Conservation (phyloP, 306 rosid genomes). For the peach (Prunus persica) region Prunus_persica_NCBIv2 NC_034010.1:27703501-27704000, state of each 20-base stretch:
- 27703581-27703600: constrained; percentile 50
- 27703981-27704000: constrained; percentile 24
- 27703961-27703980: constrained; percentile 30
- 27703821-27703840: constrained; percentile 18
- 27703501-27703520: constrained; percentile 12
- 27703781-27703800: constrained; percentile 17
- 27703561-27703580: constrained; percentile 10
- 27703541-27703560: constrained; percentile 22
- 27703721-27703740: constrained; percentile 1
- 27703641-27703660: constrained; percentile 58
- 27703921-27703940: neutral
- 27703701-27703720: constrained; percentile 7
- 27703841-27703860: constrained; percentile 10
- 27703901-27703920: neutral
- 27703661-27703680: constrained; percentile 36
- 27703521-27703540: neutral
- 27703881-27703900: constrained; percentile 34
- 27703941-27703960: constrained; percentile 18
- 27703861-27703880: constrained; percentile 27
- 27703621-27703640: constrained; percentile 86
- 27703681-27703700: constrained; percentile 8
- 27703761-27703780: constrained; percentile 24
- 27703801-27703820: neutral
- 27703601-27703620: constrained; percentile 61
- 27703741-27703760: constrained; percentile 1